Percentiles rank a stretch among this genome's conserved stretches.
Evolutionary conservation across 306 rosid genomes (phyloP).

Genomic region (Albizia julibrissin): DNA sequence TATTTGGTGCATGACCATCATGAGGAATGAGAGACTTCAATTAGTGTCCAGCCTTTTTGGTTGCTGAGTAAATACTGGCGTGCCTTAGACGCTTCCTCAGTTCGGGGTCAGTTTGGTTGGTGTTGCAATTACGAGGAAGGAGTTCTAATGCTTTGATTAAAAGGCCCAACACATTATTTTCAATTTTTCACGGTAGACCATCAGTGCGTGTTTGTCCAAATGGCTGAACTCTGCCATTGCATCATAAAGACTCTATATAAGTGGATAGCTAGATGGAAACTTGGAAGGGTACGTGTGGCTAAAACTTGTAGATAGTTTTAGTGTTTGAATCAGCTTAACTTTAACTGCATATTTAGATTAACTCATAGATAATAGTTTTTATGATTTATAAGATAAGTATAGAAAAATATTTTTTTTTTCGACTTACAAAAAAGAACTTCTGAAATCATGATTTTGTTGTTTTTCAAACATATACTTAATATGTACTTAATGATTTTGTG

Average conservation of each 20-base stretch:
- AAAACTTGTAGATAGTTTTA: too few relatives aligned
- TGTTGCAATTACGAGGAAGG: background rate
- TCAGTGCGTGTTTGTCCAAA: background rate
- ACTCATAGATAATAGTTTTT: too few relatives aligned
- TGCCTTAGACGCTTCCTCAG: conserved; percentile 19
- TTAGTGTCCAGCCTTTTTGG: conserved; percentile 21
- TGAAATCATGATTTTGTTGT: too few relatives aligned
- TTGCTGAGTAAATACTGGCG: background rate
- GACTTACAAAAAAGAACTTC: too few relatives aligned
- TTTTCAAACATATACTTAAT: too few relatives aligned
- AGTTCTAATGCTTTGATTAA: background rate
- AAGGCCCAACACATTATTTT: background rate
- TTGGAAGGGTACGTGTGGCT: background rate
- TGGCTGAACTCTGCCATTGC: background rate
- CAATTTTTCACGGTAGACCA: background rate
- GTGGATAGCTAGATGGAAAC: background rate
- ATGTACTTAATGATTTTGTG: too few relatives aligned
- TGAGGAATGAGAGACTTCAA: background rate
- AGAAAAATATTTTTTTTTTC: too few relatives aligned
- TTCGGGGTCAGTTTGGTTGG: conserved; percentile 26
- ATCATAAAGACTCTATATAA: background rate
- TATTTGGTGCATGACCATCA: conserved; percentile 3
- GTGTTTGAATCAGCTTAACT: background rate
- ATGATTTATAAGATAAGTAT: too few relatives aligned
- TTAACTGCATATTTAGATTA: too few relatives aligned